These are phyloP conservation scores for Colletotrichum sp. DNA, from an alignment of 2,329 filamentous ascomycete species.

Conservation along the genomic window DNA sequence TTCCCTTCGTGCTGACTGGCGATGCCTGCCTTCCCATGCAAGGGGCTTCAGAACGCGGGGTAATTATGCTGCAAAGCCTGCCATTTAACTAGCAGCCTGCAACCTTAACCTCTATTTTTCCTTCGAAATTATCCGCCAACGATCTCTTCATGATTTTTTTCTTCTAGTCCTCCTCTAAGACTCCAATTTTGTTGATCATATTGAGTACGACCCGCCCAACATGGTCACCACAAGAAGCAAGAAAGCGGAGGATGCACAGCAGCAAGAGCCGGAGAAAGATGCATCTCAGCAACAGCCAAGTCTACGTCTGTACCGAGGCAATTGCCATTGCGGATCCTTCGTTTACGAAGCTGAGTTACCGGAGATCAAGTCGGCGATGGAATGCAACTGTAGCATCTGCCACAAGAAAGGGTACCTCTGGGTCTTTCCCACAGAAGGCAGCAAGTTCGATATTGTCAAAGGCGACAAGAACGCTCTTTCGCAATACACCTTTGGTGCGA, in stretches of 20 bases:
- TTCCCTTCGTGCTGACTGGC: not conserved
- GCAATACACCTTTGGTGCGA: conserved; percentile 47
- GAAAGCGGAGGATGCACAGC: not conserved
- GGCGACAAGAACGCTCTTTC: conserved; percentile 45
- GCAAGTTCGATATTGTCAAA: conserved; percentile 47
- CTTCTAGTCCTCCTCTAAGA: not conserved
- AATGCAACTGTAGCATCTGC: conserved; percentile 75
- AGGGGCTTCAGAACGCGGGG: not conserved
- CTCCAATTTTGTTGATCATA: not conserved
- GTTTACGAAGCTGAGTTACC: conserved; percentile 57
- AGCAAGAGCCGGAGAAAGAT: not conserved
- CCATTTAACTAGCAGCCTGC: not conserved
- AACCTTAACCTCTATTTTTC: not conserved
- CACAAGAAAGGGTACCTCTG: conserved; percentile 51
- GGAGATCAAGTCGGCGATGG: conserved; percentile 58
- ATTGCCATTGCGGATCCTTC: conserved; percentile 61
- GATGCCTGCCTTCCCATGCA: not conserved
- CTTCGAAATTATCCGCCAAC: not conserved
- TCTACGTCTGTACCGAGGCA: conserved; percentile 49
- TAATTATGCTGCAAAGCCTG: not conserved
- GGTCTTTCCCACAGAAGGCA: conserved; percentile 32
- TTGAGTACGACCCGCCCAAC: not conserved
- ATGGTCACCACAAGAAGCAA: not conserved
- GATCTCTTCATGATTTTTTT: not conserved
- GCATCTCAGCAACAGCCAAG: not conserved